Conservation (phyloP, 768 basidiomycete species). For the Galerina sulciceps region DNA sequence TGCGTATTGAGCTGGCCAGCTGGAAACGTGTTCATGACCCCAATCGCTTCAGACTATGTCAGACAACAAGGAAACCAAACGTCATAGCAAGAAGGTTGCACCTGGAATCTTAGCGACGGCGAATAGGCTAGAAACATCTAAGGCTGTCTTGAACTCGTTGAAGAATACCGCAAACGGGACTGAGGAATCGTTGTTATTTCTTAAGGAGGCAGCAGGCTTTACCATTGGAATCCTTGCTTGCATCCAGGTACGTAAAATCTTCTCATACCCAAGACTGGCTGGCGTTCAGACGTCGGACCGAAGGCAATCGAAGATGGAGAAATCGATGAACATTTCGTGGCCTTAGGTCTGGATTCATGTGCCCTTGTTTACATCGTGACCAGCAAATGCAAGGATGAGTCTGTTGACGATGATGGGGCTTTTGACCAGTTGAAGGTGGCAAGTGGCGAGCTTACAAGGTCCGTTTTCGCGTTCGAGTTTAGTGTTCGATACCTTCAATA, state of each 20-base stretch:
- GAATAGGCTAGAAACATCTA: conserved; percentile 18
- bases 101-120: conserved; percentile 11
- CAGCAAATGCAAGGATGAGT: conserved; percentile 11
- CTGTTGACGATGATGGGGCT: not conserved
- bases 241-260: conserved; percentile 12
- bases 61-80: not conserved
- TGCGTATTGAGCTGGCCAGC: too few relatives aligned
- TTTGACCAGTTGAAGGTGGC: conserved; percentile 12
- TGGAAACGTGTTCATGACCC: too few relatives aligned
- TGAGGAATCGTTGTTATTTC: conserved; percentile 10
- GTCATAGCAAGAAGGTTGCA: conserved; percentile 5
- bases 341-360: conserved; percentile 20
- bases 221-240: conserved; percentile 12
- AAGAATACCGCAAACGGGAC: conserved; percentile 4
- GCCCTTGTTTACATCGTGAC: conserved; percentile 23
- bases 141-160: conserved; percentile 16
- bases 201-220: conserved; percentile 14
- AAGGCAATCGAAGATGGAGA: conserved; percentile 19
- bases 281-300: not conserved
- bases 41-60: not conserved
- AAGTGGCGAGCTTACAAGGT: conserved; percentile 17
- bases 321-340: conserved; percentile 19
- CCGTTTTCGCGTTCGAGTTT: not conserved
- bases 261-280: not conserved
- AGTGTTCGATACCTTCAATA: not conserved